Conservation (phyloP, 257 asterid genomes). For the Striga asiatica region DNA sequence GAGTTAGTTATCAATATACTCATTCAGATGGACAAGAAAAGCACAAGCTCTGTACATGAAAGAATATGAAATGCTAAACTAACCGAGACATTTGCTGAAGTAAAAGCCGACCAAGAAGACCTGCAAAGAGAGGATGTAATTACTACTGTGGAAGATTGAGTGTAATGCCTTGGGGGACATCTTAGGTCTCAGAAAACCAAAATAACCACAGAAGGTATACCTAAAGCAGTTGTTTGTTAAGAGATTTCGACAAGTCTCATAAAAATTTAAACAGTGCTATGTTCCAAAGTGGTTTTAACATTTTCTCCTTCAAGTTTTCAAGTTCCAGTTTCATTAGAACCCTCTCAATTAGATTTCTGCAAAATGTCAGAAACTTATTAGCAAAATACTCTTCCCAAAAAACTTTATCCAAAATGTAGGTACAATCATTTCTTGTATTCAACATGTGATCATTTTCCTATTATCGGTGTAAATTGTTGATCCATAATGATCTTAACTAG, state of each 20-base stretch:
- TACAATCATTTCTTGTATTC: constrained; percentile 1
- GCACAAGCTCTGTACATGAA: neutral
- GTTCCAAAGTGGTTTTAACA: neutral
- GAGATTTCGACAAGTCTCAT: neutral
- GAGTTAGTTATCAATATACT: neutral
- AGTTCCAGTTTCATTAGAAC: neutral
- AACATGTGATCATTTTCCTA: neutral
- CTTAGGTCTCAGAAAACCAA: constrained; percentile 7
- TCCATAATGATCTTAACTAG: neutral
- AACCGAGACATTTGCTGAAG: constrained; percentile 48
- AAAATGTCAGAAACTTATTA: neutral
- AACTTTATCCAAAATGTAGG: neutral
- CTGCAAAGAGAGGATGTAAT: constrained; percentile 32
- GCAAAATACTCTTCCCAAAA: neutral
- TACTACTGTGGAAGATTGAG: constrained; percentile 4
- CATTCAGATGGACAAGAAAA: neutral
- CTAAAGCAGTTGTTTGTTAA: neutral
- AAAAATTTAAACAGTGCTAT: neutral
- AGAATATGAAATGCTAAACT: constrained; percentile 14
- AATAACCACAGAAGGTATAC: constrained; percentile 7
- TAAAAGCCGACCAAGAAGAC: constrained; percentile 64
- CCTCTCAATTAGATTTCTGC: neutral
- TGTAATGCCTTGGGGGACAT: neutral
- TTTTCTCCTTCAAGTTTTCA: constrained; percentile 3
- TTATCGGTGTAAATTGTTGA: neutral